phyloP scores from a whole-genome alignment of 805 yeast species.

The Wickerhamomyces strasburgensis region DNA sequence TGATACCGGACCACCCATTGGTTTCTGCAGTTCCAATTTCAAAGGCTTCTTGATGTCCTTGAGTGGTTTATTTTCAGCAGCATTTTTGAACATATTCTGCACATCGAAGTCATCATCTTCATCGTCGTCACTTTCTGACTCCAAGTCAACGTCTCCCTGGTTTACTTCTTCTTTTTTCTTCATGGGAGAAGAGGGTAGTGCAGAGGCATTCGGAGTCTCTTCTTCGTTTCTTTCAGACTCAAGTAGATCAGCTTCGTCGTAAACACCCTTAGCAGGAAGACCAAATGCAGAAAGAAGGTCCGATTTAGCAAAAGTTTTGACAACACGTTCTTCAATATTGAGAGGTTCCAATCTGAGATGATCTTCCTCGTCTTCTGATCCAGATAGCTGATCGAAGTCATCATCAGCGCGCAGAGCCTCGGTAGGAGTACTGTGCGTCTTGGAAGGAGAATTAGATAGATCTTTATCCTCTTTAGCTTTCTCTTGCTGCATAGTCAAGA shows the following conservation, averaged over 20 bases:
- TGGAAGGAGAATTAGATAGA: constrained; percentile 2
- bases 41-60: background rate
- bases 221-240: constrained; percentile 4
- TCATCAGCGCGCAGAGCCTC: constrained; percentile 4
- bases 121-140: constrained; percentile 9
- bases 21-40: constrained; percentile 5
- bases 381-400: constrained; percentile 1
- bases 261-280: constrained; percentile 2
- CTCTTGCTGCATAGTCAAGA: constrained; percentile 17
- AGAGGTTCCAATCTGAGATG: constrained; percentile 1
- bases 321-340: constrained; percentile 11
- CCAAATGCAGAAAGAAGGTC: constrained; percentile 23
- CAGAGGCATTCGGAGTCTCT: constrained; percentile 12
- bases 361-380: constrained; percentile 10
- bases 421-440: constrained; percentile 1
- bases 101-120: constrained; percentile 14
- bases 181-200: constrained; percentile 4
- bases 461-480: constrained; percentile 9
- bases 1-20: constrained; percentile 1
- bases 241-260: constrained; percentile 1
- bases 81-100: constrained; percentile 4
- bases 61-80: background rate
- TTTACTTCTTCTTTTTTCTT: constrained; percentile 1
- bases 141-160: constrained; percentile 4
- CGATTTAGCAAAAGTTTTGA: constrained; percentile 17